Conservation (phyloP, 148 eudicot species). For the Gaultheria prostrata region DNA sequence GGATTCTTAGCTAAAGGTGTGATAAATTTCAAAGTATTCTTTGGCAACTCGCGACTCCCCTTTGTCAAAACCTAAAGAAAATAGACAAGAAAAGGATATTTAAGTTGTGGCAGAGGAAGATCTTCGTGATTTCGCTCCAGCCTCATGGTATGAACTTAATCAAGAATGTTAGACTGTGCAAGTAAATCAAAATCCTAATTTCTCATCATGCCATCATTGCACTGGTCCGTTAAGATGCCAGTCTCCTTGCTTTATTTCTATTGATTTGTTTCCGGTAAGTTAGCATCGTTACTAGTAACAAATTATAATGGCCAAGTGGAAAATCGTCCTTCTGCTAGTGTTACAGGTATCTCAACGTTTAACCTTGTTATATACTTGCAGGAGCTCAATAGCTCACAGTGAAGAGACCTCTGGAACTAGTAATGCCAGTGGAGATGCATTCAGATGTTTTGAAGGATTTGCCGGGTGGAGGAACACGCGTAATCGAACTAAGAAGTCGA, state of each 20-base stretch:
- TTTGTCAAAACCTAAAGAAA: neutral
- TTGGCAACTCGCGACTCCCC: neutral
- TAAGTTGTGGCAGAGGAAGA: neutral
- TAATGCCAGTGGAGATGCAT: constrained; percentile 23
- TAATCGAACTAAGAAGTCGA: constrained; percentile 23
- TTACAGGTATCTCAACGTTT: no score
- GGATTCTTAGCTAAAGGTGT: neutral
- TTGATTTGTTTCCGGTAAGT: neutral
- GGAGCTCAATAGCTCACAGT: constrained; percentile 21
- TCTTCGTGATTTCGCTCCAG: neutral
- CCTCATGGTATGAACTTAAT: neutral
- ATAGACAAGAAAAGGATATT: neutral
- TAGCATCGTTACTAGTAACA: neutral
- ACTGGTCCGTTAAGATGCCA: neutral
- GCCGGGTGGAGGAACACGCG: constrained; percentile 50
- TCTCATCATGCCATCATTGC: neutral
- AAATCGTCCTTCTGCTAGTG: neutral
- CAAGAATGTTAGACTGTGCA: neutral
- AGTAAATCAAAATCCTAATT: neutral
- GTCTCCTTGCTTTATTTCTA: neutral
- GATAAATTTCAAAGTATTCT: neutral
- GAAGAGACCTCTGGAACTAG: constrained; percentile 21
- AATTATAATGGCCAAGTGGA: neutral
- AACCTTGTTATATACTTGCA: constrained; percentile 17
- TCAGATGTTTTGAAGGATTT: constrained; percentile 24